Conservation (phyloP, 768 basidiomycete genomes). For the Pleurotus tuber-regium region DNA sequence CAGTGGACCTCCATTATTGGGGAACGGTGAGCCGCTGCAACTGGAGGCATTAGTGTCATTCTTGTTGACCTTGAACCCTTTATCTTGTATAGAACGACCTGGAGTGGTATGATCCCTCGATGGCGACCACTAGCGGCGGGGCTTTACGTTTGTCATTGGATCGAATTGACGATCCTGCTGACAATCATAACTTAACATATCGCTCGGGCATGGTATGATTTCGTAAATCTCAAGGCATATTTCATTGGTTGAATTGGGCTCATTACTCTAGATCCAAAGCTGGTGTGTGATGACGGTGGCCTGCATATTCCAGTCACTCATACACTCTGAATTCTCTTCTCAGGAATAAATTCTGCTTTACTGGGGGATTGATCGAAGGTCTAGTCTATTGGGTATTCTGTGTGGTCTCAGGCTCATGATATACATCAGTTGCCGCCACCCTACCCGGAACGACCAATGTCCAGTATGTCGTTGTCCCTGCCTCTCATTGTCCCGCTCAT, state of each 20-base stretch:
- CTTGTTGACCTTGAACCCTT: too few species aligned
- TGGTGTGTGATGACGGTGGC: slow-evolving; percentile 25
- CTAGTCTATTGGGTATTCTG: not conserved
- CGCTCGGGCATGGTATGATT: slow-evolving; percentile 46
- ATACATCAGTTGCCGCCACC: slow-evolving; percentile 32
- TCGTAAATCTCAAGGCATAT: too few species aligned
- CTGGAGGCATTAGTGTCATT: too few species aligned
- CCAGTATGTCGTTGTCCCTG: slow-evolving; percentile 13
- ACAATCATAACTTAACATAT: slow-evolving; percentile 72
- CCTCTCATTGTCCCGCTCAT: too few species aligned
- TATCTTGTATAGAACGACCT: slow-evolving; percentile 51
- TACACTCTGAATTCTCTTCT: not conserved
- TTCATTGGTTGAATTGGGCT: too few species aligned
- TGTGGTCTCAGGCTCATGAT: not conserved
- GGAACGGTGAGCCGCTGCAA: slow-evolving; percentile 39
- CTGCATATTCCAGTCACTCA: too few species aligned
- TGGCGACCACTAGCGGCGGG: slow-evolving; percentile 66
- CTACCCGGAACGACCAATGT: slow-evolving; percentile 40
- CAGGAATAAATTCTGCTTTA: slow-evolving; percentile 72
- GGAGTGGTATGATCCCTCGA: slow-evolving; percentile 78
- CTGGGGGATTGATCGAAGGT: slow-evolving; percentile 67
- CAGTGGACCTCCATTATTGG: slow-evolving; percentile 69
- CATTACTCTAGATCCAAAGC: slow-evolving; percentile 36
- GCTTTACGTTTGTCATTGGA: slow-evolving; percentile 69
- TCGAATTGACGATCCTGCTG: slow-evolving; percentile 36